Percentiles rank a stretch among this genome's conserved stretches.
Evolutionary conservation across 2,329 filamentous ascomycete genomes (phyloP).

Genomic region (Aureobasidium sp.): DNA sequence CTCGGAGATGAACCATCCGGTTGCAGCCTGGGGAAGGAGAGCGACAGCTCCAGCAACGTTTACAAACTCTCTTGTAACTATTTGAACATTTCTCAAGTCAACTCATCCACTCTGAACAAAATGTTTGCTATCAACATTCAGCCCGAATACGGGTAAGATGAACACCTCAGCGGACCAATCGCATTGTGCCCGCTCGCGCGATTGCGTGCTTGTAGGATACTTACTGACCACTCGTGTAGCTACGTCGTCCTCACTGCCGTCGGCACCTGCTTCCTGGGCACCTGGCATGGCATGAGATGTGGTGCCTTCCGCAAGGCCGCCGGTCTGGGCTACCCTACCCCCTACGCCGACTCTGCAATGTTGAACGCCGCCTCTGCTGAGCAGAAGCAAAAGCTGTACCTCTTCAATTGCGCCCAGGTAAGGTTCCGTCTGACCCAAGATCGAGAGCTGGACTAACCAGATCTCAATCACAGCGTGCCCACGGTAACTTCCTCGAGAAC

Average conservation of each 20-base stretch:
- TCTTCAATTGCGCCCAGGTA: conserved; percentile 41
- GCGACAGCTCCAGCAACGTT: background rate
- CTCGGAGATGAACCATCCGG: conserved; percentile 8
- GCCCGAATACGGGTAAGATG: conserved; percentile 42
- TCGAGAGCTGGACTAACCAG: background rate
- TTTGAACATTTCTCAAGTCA: background rate
- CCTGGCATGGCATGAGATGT: conserved; percentile 45
- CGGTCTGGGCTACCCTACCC: conserved; percentile 50
- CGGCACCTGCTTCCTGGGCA: conserved; percentile 47
- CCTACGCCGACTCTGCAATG: conserved; percentile 51
- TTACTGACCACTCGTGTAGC: conserved; percentile 30
- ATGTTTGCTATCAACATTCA: conserved; percentile 35
- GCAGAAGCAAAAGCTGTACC: conserved; percentile 35
- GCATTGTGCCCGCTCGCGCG: background rate
- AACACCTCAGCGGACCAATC: conserved; percentile 1
- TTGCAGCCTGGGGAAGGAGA: background rate
- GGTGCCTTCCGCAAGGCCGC: conserved; percentile 43
- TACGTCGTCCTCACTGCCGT: conserved; percentile 49
- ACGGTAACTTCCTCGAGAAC: conserved; percentile 54
- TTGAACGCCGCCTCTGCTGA: conserved; percentile 36
- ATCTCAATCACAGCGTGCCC: conserved; percentile 39
- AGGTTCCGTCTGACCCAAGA: background rate
- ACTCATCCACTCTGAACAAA: background rate
- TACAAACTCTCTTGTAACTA: background rate
- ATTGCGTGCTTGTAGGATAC: conserved; percentile 4